Conservation (phyloP, 1,284 basidiomycete genomes). For the Sanghuangporus baumii region DNA sequence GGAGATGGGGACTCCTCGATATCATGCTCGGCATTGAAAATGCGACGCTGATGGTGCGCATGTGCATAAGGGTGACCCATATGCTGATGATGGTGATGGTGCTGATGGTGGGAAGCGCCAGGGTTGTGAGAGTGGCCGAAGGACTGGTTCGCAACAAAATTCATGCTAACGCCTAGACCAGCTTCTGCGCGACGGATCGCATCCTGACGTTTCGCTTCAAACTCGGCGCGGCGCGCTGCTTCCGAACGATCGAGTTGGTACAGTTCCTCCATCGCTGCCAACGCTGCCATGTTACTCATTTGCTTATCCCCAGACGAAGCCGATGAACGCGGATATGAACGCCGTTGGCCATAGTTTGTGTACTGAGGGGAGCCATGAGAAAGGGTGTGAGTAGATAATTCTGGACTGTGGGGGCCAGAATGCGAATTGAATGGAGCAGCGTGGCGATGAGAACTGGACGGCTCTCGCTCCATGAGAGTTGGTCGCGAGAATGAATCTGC, state of each 20-base stretch:
- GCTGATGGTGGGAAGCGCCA: conserved; percentile 33
- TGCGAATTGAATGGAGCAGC: background rate
- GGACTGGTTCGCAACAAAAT: background rate
- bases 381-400: conserved; percentile 26
- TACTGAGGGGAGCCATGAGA: conserved; percentile 13
- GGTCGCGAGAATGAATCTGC: conserved; percentile 66
- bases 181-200: conserved; percentile 77
- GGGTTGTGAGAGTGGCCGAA: background rate
- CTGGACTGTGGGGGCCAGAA: background rate
- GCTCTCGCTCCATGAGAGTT: conserved; percentile 33
- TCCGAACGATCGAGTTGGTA: conserved; percentile 83
- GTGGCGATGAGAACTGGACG: conserved; percentile 5
- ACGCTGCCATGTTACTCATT: conserved; percentile 44
- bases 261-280: conserved; percentile 82
- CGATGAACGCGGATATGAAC: conserved; percentile 18
- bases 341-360: conserved; percentile 22
- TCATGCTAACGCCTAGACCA: conserved; percentile 33
- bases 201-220: conserved; percentile 75
- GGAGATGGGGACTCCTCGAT: conserved; percentile 61
- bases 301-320: conserved; percentile 20
- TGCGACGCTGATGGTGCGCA: conserved; percentile 27
- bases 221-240: conserved; percentile 77
- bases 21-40: conserved; percentile 32
- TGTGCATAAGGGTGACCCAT: conserved; percentile 22
- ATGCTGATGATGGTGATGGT: conserved; percentile 33